Evolutionary conservation across 768 basidiomycete species (phyloP), one percentile per base, ranked within the genome.

Genomic region (Naganishia kalamii): DNA sequence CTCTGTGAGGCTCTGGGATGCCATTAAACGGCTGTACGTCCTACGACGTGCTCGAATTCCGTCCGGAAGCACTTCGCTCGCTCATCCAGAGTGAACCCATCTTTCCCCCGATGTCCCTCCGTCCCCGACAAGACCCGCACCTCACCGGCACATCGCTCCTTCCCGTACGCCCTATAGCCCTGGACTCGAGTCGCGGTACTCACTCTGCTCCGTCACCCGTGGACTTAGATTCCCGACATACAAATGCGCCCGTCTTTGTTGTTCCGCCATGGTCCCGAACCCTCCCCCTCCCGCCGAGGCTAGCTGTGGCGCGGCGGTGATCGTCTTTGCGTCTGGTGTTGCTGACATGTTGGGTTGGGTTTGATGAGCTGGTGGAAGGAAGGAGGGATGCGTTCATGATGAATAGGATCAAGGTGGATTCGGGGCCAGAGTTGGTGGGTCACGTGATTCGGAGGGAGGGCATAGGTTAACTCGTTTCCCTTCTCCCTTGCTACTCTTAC

Each of bases 141-240:
- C n/a, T n/a, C n/a, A n/a, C n/a, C n/a, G n/a, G n/a, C n/a, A n/a
- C n/a, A n/a, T n/a, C n/a, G n/a, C n/a, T n/a, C n/a, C n/a, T n/a
- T n/a, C n/a, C n/a, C n/a, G n/a, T n/a, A n/a, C n/a, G n/a, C n/a
- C n/a, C n/a, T n/a, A n/a, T n/a, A n/a, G n/a, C n/a, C n/a, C n/a
- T n/a, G n/a, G n/a, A n/a, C n/a, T n/a, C n/a, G n/a, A n/a, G n/a
- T n/a, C n/a, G n/a, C n/a, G n/a, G n/a, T n/a, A 69, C 71, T 62
- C 25, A 72, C 71, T 98, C 81, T 92, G 94, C 82, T 98, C 96
- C 61, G 93, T 98, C 60, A 99, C 96, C 48, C 96, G 86, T 69
- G 94, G 92, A 75, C 89, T 92, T 78, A 99, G 83, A 80, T 98
- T 98, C 68, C 96, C 96, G 79, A 99, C 90, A 79, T 99, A 99